Conservation (phyloP, 2,329 filamentous ascomycete species). For the Aspergillus ochraceoroseus region DNA sequence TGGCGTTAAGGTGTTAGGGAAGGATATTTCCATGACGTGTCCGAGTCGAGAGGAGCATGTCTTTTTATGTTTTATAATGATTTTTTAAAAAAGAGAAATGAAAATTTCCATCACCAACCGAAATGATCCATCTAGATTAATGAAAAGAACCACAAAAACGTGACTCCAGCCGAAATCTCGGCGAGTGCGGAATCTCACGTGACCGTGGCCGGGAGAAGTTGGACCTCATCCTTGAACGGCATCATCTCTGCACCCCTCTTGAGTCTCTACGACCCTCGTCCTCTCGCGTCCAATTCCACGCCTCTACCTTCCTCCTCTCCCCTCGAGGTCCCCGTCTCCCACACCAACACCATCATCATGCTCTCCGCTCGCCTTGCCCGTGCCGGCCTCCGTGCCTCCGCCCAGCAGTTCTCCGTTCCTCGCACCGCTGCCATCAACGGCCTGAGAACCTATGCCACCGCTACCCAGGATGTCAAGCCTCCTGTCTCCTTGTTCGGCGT, state of each 20-base stretch:
- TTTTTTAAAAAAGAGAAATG: no score
- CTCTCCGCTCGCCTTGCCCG: slow-evolving; percentile 54
- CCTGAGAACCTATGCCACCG: slow-evolving; percentile 70
- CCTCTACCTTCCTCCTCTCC: slow-evolving; percentile 15
- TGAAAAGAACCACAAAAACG: no score
- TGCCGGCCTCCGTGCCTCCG: slow-evolving; percentile 53
- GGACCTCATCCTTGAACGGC: slow-evolving; percentile 23
- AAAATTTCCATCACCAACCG: neutral
- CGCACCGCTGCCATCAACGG: slow-evolving; percentile 40
- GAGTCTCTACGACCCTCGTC: slow-evolving; percentile 26
- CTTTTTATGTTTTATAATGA: no score
- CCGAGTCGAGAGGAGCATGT: slow-evolving; percentile 4
- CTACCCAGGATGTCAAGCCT: slow-evolving; percentile 66
- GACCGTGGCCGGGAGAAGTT: slow-evolving; percentile 27
- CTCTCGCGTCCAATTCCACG: slow-evolving; percentile 23
- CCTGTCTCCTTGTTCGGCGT: slow-evolving; percentile 90
- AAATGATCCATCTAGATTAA: no score
- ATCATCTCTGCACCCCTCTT: slow-evolving; percentile 19
- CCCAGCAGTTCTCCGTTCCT: slow-evolving; percentile 42
- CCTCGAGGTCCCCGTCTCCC: slow-evolving; percentile 24
- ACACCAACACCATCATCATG: slow-evolving; percentile 41
- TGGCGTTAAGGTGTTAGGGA: slow-evolving; percentile 16
- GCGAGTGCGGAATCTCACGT: slow-evolving; percentile 29
- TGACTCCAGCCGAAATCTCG: slow-evolving; percentile 23
- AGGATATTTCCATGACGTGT: slow-evolving; percentile 10